These are phyloP conservation scores for Aschersonia sp. DNA, from an alignment of 2,329 filamentous ascomycete genomes.

Conservation along the genomic window DNA sequence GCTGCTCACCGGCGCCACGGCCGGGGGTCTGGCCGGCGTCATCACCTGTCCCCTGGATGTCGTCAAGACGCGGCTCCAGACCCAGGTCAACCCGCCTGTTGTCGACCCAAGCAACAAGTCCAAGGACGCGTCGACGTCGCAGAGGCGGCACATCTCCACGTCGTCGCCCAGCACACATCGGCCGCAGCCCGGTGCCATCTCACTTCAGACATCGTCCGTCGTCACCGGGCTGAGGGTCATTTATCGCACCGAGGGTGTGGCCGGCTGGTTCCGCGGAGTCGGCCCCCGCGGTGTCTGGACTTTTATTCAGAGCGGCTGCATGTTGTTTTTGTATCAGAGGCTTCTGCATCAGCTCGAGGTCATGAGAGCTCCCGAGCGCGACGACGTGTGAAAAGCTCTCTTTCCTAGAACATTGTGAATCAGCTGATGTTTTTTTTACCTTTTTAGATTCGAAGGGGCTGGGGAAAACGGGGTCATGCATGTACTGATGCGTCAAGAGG, in stretches of 20 bases:
- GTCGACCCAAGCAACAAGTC: constrained; percentile 11
- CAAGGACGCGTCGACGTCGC: constrained; percentile 23
- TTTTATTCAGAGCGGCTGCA: constrained; percentile 89
- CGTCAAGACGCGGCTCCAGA: constrained; percentile 93
- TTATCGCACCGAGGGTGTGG: constrained; percentile 77
- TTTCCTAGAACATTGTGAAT: neutral
- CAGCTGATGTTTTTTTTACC: neutral
- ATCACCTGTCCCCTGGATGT: constrained; percentile 94
- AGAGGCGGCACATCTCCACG: constrained; percentile 70
- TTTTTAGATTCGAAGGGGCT: neutral
- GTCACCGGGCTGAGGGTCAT: constrained; percentile 73
- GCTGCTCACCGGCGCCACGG: constrained; percentile 75
- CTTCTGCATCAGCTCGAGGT: constrained; percentile 63
- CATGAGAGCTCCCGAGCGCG: constrained; percentile 19
- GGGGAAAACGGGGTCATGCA: neutral
- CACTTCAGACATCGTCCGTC: constrained; percentile 81
- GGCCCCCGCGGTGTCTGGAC: constrained; percentile 92
- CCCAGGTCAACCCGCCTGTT: constrained; percentile 50
- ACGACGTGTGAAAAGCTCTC: constrained; percentile 9
- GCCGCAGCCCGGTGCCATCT: constrained; percentile 61
- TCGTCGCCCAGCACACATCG: constrained; percentile 78
- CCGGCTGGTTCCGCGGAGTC: constrained; percentile 88
- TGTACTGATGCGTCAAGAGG: neutral
- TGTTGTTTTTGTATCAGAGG: constrained; percentile 91
- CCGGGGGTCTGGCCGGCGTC: constrained; percentile 84